Evolutionary conservation across 805 yeast species (phyloP), one percentile per base, ranked within the genome.

Genomic region (Allodekkera sacchari): DNA sequence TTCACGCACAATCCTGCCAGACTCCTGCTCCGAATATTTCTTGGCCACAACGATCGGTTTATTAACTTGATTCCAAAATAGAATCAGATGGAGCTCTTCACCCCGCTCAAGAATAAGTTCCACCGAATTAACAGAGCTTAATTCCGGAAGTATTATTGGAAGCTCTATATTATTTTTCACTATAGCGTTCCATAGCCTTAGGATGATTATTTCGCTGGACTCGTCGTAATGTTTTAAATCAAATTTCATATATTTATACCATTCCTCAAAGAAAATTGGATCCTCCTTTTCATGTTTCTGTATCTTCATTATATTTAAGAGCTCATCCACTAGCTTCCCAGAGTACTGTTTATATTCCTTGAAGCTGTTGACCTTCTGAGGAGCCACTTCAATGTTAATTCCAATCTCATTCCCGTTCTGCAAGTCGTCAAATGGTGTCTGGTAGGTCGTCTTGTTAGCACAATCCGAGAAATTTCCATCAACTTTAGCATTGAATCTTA

Each of bases 321-420:
- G 7, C 17, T 28, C 16, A 5, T 38, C 35, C 9, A 41, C 37
- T n/a, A 37, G 27, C 9, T 30, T 11, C 6, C 37, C 32, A 2
- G 56, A 43, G 11, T 35, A 16, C 7, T 30, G 12, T n/a, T 37
- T 22, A 35, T 54, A 53, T 22, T 47, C 45, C 10, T 28, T 25
- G 27, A 48, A 41, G n/a, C 37, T 39, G 7, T 32, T 34, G 2
- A 42, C 57, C 2, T 33, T 28, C 25, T 53, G 59, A 1, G 59
- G 59, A 2, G 58, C 56, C 22, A 50, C 44, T 23, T 51, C 44
- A 8, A 52, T 32, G 9, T 31, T 17, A 13, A 50, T 31, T 4
- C 55, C 56, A 6, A 40, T 35, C 6, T 25, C 33, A 10, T 39
- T 31, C 14, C 32, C 18, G 24, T 32, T 34, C 7, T 28, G 28